These are phyloP conservation scores for Sextonia rubra DNA, from an alignment of 164 flowering plant species.

Conservation along the genomic window DNA sequence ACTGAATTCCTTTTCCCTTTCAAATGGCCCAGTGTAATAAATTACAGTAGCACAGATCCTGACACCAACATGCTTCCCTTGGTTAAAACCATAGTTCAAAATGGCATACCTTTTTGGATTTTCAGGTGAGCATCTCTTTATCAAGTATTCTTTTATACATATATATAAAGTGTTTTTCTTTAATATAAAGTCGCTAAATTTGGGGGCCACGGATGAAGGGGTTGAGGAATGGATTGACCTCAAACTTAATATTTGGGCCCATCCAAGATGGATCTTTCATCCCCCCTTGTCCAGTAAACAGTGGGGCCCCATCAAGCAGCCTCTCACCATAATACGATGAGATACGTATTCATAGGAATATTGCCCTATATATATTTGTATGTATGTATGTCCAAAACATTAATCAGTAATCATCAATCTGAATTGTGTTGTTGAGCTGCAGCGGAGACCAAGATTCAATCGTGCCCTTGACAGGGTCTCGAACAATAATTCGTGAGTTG, in stretches of 20 bases:
- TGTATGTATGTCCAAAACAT: background rate
- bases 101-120: constrained; percentile 66
- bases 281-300: background rate
- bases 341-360: no score
- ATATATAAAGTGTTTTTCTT: no score
- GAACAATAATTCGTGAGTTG: constrained; percentile 79
- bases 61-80: constrained; percentile 71
- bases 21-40: constrained; percentile 16
- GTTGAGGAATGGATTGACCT: no score
- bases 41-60: constrained; percentile 59
- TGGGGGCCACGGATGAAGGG: no score
- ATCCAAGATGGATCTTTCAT: no score
- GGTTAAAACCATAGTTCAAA: constrained; percentile 56
- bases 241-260: no score
- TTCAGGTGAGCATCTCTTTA: constrained; percentile 55
- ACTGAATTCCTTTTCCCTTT: background rate
- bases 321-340: no score
- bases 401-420: background rate
- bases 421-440: constrained; percentile 12
- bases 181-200: no score
- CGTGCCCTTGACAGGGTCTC: constrained; percentile 74
- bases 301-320: background rate
- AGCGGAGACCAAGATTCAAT: constrained; percentile 99
- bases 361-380: no score
- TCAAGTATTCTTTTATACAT: background rate